Evolutionary conservation across 805 yeast species (phyloP).

Genomic region (Kluyveromyces aestuarii): DNA sequence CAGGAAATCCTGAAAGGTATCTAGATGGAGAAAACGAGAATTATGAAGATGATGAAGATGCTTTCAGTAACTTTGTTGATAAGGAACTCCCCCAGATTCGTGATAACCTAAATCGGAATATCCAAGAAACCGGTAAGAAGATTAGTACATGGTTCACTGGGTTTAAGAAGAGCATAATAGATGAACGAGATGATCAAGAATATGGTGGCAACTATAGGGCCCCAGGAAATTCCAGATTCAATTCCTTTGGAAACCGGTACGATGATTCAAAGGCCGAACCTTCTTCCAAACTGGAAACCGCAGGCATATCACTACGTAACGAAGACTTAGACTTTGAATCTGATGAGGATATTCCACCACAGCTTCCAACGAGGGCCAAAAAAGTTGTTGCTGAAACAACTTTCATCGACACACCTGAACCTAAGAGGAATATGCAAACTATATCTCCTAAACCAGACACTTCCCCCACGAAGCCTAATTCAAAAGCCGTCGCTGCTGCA

Average conservation of each 20-base stretch:
- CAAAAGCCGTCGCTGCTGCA: not conserved
- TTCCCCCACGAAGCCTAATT: not conserved
- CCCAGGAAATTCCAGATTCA: constrained; percentile 22
- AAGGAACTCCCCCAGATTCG: constrained; percentile 51
- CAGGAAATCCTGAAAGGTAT: not conserved
- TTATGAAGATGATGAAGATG: constrained; percentile 35
- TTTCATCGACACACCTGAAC: constrained; percentile 26
- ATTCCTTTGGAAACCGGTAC: constrained; percentile 26
- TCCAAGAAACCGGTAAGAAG: constrained; percentile 71
- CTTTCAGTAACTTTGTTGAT: constrained; percentile 49
- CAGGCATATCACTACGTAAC: constrained; percentile 23
- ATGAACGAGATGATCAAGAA: constrained; percentile 10
- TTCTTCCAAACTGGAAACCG: constrained; percentile 17
- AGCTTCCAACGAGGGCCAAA: constrained; percentile 18
- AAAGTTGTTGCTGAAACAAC: constrained; percentile 24
- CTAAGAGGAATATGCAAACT: not conserved
- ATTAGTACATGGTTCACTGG: constrained; percentile 75
- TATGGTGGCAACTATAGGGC: constrained; percentile 3
- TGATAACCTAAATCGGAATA: constrained; percentile 60
- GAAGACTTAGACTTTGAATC: constrained; percentile 19
- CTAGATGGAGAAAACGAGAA: constrained; percentile 13
- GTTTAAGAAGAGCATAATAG: constrained; percentile 26
- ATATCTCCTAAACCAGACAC: not conserved
- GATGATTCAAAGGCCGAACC: constrained; percentile 20
- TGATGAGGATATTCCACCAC: constrained; percentile 28